phyloP scores from a whole-genome alignment of 176 grass and related monocot genomes.

The Microstegium vimineum region DNA sequence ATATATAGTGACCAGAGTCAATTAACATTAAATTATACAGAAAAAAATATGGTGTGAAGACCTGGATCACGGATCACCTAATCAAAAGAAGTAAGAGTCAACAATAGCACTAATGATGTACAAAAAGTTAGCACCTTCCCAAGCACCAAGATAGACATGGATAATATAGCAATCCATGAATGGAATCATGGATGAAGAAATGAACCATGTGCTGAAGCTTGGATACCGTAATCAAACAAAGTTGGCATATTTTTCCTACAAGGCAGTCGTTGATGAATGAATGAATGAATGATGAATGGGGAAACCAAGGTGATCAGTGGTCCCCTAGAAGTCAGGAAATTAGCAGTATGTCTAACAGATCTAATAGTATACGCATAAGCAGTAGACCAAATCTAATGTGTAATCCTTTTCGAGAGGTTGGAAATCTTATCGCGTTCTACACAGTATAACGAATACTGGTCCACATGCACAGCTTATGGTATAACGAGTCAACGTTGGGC shows the following conservation, averaged over 20 bases:
- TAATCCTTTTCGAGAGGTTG: background rate
- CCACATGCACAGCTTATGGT: background rate
- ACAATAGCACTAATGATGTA: background rate
- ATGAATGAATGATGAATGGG: no score
- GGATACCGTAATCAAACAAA: background rate
- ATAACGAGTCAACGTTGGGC: slow-evolving; percentile 9
- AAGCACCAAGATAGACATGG: background rate
- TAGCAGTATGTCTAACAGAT: slow-evolving; percentile 5
- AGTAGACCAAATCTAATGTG: slow-evolving; percentile 33
- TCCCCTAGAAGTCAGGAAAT: background rate
- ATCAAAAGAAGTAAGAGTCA: background rate
- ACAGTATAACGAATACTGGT: background rate
- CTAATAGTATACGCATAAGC: slow-evolving; percentile 21
- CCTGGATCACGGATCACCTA: background rate
- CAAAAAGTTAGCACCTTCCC: background rate
- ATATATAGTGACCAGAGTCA: background rate
- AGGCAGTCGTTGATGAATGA: background rate
- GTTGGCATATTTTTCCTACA: background rate
- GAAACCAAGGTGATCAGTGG: background rate
- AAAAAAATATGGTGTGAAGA: background rate
- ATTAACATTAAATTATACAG: background rate
- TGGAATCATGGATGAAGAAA: slow-evolving; percentile 2
- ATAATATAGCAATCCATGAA: background rate
- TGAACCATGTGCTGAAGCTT: slow-evolving; percentile 24
- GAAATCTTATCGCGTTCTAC: background rate